Conservation (phyloP, 208 protist genomes). For the Leishmania amazonensis region DNA sequence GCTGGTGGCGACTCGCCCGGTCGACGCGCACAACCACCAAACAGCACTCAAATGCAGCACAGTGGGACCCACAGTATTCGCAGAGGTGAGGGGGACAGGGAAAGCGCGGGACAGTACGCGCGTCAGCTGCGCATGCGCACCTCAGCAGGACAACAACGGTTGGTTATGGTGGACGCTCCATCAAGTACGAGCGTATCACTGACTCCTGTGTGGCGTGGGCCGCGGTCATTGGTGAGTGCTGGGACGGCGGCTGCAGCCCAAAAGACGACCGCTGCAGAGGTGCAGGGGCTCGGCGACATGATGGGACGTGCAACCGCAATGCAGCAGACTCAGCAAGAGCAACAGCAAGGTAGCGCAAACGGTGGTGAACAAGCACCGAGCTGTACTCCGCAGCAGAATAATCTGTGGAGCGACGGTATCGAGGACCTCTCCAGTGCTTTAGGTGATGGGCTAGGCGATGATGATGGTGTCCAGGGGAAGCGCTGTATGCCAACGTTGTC, state of each 20-base stretch:
- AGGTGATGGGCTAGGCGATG: neutral
- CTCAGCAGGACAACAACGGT: neutral
- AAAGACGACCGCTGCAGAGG: neutral
- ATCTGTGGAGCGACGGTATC: neutral
- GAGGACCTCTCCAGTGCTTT: neutral
- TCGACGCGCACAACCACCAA: neutral
- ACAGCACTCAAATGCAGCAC: neutral
- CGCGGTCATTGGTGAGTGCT: neutral
- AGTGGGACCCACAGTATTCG: neutral
- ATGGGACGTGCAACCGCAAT: neutral
- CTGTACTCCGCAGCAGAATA: neutral
- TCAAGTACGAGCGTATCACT: neutral
- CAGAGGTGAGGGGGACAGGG: slow-evolving; percentile 2
- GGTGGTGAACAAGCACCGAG: neutral
- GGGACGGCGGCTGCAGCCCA: neutral
- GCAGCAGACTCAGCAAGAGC: neutral
- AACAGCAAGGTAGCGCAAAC: neutral
- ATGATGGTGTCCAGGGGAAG: neutral
- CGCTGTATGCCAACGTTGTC: neutral
- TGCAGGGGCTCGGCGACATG: neutral
- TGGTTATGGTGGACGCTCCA: neutral
- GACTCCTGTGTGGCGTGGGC: neutral
- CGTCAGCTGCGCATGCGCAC: slow-evolving; percentile 37
- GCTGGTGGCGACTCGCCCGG: neutral
- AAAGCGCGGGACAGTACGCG: slow-evolving; percentile 17